A percentile compares a stretch with the other conserved stretches of the same genome.
Evolutionary conservation across 192 early-diverging fungal species (phyloP).

Genomic region (Coemansia sp.): DNA sequence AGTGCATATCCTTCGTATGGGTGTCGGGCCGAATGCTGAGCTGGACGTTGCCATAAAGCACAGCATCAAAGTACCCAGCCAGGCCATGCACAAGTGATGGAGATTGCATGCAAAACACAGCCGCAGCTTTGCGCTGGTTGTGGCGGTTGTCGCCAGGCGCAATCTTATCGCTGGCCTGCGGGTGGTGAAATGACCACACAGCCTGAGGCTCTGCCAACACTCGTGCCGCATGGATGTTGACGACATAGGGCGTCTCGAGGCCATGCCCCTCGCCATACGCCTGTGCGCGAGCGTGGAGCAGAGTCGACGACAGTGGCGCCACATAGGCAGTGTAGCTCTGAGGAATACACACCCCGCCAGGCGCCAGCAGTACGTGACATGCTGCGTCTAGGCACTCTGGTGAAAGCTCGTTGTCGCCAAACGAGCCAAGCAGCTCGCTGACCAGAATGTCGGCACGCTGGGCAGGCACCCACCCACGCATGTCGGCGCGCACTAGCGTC

Average conservation of each 20-base stretch:
- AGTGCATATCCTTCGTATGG: constrained; percentile 92
- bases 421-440: constrained; percentile 93
- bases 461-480: constrained; percentile 77
- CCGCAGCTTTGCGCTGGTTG: constrained; percentile 63
- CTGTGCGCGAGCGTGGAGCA: constrained; percentile 71
- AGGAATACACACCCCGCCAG: constrained; percentile 88
- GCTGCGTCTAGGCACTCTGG: constrained; percentile 97
- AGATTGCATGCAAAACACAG: constrained; percentile 55
- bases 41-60: constrained; percentile 78
- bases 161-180: constrained; percentile 9
- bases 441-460: constrained; percentile 88
- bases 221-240: constrained; percentile 80
- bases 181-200: constrained; percentile 84
- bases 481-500: constrained; percentile 81
- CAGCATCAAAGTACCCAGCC: constrained; percentile 94
- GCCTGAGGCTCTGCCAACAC: constrained; percentile 66
- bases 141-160: constrained; percentile 39
- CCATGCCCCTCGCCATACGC: constrained; percentile 61
- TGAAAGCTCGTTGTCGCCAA: constrained; percentile 99
- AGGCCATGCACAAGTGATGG: constrained; percentile 83
- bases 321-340: constrained; percentile 78
- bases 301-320: constrained; percentile 83
- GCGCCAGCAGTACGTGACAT: constrained; percentile 60
- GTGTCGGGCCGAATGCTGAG: constrained; percentile 79
- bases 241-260: constrained; percentile 96